Evolutionary conservation across 305 asterid species (phyloP).

Genomic region (Rubia balearica): DNA sequence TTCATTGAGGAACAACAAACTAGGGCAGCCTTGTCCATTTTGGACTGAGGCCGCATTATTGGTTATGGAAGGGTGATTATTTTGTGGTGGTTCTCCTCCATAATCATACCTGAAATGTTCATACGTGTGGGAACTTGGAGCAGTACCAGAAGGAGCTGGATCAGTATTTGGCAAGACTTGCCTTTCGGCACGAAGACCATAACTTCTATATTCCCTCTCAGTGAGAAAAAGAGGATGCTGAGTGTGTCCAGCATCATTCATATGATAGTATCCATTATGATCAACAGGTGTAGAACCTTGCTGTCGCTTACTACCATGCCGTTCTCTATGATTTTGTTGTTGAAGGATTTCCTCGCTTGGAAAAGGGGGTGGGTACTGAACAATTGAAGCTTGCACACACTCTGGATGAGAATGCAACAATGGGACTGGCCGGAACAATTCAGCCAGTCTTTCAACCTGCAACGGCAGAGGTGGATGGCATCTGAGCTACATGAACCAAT

Average conservation of each 20-base stretch:
- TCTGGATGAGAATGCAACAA: slow-evolving; percentile 30
- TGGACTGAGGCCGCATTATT: slow-evolving; percentile 24
- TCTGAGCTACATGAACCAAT: neutral
- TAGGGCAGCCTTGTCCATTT: slow-evolving; percentile 27
- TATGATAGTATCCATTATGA: slow-evolving; percentile 24
- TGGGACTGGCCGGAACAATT: slow-evolving; percentile 48
- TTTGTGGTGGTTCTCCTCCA: slow-evolving; percentile 33
- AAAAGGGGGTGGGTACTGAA: slow-evolving; percentile 15
- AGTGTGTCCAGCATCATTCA: slow-evolving; percentile 22
- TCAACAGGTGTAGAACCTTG: slow-evolving; percentile 22
- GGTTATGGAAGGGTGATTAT: slow-evolving; percentile 21
- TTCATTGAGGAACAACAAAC: slow-evolving; percentile 37
- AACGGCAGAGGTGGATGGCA: slow-evolving; percentile 18
- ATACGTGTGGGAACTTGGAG: slow-evolving; percentile 16
- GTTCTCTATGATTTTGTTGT: slow-evolving; percentile 24
- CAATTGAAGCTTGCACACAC: slow-evolving; percentile 17
- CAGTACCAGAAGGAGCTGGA: slow-evolving; percentile 16
- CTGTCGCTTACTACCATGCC: slow-evolving; percentile 20
- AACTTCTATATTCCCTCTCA: slow-evolving; percentile 62
- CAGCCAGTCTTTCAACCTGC: slow-evolving; percentile 47
- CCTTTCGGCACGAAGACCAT: slow-evolving; percentile 53
- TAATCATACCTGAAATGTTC: slow-evolving; percentile 32
- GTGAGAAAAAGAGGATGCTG: slow-evolving; percentile 40
- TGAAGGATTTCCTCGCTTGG: slow-evolving; percentile 25
- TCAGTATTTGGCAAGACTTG: slow-evolving; percentile 24